Evolutionary conservation across 306 rosid species (phyloP).

Genomic region (Vigna trinervia): DNA sequence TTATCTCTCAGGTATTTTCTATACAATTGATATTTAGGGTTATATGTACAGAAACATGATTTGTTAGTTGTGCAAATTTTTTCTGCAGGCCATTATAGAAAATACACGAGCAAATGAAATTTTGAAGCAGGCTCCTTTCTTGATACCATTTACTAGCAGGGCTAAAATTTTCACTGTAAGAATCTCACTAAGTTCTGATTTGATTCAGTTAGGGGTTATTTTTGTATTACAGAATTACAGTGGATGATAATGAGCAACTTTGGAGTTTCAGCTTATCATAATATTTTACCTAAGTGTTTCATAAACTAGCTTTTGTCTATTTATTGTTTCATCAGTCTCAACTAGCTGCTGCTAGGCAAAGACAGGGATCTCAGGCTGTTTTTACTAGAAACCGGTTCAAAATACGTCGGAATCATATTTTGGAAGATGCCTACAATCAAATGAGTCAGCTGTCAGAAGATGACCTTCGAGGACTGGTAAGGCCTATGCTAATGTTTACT

Average conservation of each 20-base stretch:
- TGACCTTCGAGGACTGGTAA: slow-evolving; percentile 89
- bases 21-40: slow-evolving; percentile 30
- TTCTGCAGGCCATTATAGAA: slow-evolving; percentile 71
- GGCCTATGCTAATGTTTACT: slow-evolving; percentile 29
- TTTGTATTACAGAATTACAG: slow-evolving; percentile 17
- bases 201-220: slow-evolving; percentile 34
- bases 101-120: slow-evolving; percentile 92
- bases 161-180: slow-evolving; percentile 94
- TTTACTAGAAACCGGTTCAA: slow-evolving; percentile 84
- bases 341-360: slow-evolving; percentile 84
- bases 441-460: slow-evolving; percentile 96
- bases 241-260: slow-evolving; percentile 4
- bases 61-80: slow-evolving; percentile 32
- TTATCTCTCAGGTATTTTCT: slow-evolving; percentile 89
- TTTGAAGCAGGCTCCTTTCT: slow-evolving; percentile 90
- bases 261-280: slow-evolving; percentile 25
- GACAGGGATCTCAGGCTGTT: slow-evolving; percentile 70
- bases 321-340: slow-evolving; percentile 80
- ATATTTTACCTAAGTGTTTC: slow-evolving; percentile 28
- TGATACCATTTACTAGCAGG: slow-evolving; percentile 98
- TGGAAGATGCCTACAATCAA: slow-evolving; percentile 95
- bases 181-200: slow-evolving; percentile 34
- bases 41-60: slow-evolving; percentile 14
- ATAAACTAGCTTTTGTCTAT: slow-evolving; percentile 40
- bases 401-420: slow-evolving; percentile 86